Percentiles rank a stretch among this genome's conserved stretches.
Conservation (phyloP, 352 stramenopile genomes). For the Blastocystis sp. region DNA sequence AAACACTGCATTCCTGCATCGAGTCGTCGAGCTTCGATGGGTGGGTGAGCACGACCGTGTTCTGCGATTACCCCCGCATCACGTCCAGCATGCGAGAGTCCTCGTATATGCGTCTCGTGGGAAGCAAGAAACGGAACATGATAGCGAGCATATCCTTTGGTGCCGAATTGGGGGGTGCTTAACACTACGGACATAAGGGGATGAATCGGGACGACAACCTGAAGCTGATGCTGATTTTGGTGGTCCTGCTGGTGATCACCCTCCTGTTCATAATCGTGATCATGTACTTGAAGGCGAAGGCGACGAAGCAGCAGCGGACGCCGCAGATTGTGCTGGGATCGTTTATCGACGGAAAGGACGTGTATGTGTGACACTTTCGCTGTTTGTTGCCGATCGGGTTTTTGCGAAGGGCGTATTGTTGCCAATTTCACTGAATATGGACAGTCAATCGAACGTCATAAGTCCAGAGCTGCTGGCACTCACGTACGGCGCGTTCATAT, state of each 20-base stretch:
- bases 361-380: not conserved
- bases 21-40: not conserved
- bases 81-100: not conserved
- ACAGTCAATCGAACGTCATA: constrained; percentile 86
- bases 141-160: not conserved
- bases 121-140: not conserved
- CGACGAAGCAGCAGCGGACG: not conserved
- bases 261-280: constrained; percentile 42
- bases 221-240: not conserved
- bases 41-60: not conserved
- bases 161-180: not conserved
- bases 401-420: not conserved
- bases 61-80: not conserved
- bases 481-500: constrained; percentile 95
- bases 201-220: not conserved
- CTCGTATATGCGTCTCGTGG: not conserved
- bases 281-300: not conserved
- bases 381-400: constrained; percentile 23
- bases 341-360: constrained; percentile 7
- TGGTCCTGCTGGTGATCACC: constrained; percentile 4
- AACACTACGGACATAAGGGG: not conserved
- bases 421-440: not conserved
- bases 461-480: constrained; percentile 97
- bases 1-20: not conserved
- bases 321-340: constrained; percentile 26